These are phyloP conservation scores for Lasiodiplodia hormozganensis DNA, from an alignment of 2,329 filamentous ascomycete genomes.

Conservation along the genomic window DNA sequence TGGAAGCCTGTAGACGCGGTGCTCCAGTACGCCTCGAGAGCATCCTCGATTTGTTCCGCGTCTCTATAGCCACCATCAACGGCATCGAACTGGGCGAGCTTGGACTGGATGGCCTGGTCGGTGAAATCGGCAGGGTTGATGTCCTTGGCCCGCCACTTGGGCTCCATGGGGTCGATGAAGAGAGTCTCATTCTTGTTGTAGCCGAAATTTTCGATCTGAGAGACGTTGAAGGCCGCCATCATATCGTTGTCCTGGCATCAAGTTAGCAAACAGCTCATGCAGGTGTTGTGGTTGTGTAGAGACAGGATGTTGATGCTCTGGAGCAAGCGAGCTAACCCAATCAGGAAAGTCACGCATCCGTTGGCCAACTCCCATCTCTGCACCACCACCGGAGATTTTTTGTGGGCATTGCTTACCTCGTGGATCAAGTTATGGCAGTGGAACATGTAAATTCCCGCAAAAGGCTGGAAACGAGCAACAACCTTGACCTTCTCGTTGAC, in stretches of 20 bases:
- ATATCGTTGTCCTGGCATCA: not conserved
- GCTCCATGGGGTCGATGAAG: slow-evolving; percentile 44
- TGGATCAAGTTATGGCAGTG: slow-evolving; percentile 56
- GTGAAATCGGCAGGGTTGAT: slow-evolving; percentile 38
- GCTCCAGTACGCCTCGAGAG: slow-evolving; percentile 39
- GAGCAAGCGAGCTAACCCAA: not conserved
- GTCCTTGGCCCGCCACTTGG: slow-evolving; percentile 38
- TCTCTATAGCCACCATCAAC: slow-evolving; percentile 42
- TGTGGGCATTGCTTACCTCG: slow-evolving; percentile 38
- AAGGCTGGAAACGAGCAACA: slow-evolving; percentile 42
- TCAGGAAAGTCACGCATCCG: not conserved
- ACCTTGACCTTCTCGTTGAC: slow-evolving; percentile 50
- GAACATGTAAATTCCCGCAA: slow-evolving; percentile 51
- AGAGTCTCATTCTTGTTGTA: slow-evolving; percentile 42
- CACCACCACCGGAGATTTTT: not conserved
- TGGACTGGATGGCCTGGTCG: slow-evolving; percentile 37
- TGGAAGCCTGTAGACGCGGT: slow-evolving; percentile 12
- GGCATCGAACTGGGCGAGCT: slow-evolving; percentile 41
- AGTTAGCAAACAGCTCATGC: not conserved
- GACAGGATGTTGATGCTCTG: not conserved
- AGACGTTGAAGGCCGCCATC: slow-evolving; percentile 51
- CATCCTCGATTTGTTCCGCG: slow-evolving; percentile 35
- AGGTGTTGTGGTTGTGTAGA: not conserved
- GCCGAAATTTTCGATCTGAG: slow-evolving; percentile 40
- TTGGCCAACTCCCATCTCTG: not conserved